These are phyloP conservation scores for Phlegmacium glaucopus DNA, from an alignment of 768 basidiomycete genomes.

Conservation along the genomic window DNA sequence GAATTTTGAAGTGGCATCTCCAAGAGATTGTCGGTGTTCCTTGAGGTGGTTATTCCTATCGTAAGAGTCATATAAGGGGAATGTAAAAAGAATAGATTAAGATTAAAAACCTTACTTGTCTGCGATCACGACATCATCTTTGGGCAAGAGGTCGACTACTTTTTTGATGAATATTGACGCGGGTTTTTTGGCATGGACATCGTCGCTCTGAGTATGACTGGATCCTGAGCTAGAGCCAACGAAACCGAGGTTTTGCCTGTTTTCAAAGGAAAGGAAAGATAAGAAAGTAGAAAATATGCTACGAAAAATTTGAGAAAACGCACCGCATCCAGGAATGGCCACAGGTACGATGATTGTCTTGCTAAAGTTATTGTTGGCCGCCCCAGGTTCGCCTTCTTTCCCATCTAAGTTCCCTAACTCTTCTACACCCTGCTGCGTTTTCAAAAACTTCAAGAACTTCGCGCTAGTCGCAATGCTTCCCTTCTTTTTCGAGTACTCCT, in stretches of 20 bases:
- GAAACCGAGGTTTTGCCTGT: slow-evolving; percentile 86
- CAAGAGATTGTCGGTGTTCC: slow-evolving; percentile 74
- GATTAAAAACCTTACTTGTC: slow-evolving; percentile 94
- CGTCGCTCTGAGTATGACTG: slow-evolving; percentile 92
- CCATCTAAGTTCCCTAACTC: slow-evolving; percentile 24
- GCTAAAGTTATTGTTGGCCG: slow-evolving; percentile 32
- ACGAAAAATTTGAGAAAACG: slow-evolving; percentile 25
- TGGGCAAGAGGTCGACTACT: slow-evolving; percentile 56
- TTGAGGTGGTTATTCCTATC: slow-evolving; percentile 81
- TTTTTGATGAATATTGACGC: slow-evolving; percentile 71
- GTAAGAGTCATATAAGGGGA: too few species aligned
- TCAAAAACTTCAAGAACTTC: slow-evolving; percentile 68
- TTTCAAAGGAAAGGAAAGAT: too few species aligned
- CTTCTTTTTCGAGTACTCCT: slow-evolving; percentile 60
- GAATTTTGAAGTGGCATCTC: slow-evolving; percentile 43
- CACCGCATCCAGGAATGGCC: slow-evolving; percentile 92
- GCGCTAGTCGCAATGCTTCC: slow-evolving; percentile 87
- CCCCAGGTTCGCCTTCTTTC: slow-evolving; percentile 33
- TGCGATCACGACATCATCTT: slow-evolving; percentile 80
- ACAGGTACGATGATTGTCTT: slow-evolving; percentile 88
- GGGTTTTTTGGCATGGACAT: slow-evolving; percentile 73
- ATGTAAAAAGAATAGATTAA: too few species aligned
- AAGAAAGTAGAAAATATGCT: slow-evolving; percentile 11
- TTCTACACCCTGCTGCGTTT: slow-evolving; percentile 37
- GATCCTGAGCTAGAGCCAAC: slow-evolving; percentile 74